phyloP scores from a whole-genome alignment of 2,329 filamentous ascomycete genomes.

The Cordyceps militaris region DNA sequence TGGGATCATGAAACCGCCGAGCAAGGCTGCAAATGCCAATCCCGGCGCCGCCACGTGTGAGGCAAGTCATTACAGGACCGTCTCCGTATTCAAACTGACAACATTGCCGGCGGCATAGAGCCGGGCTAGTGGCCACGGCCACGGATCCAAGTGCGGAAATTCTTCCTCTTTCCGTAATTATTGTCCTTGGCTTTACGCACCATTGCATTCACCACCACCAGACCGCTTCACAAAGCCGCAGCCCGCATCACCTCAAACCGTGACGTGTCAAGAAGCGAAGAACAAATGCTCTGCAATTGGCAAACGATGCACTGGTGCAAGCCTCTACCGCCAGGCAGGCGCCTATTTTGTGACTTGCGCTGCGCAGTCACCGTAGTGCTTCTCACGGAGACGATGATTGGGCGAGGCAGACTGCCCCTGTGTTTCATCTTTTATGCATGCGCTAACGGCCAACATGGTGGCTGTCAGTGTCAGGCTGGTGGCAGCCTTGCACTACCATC shows the following conservation, averaged over 20 bases:
- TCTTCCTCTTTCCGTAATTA: too few species aligned
- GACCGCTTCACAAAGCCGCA: background rate
- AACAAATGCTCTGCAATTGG: background rate
- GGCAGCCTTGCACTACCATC: background rate
- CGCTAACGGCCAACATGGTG: slow-evolving; percentile 4
- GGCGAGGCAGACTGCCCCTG: background rate
- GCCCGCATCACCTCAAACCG: background rate
- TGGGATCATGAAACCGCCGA: slow-evolving; percentile 8
- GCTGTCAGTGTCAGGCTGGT: background rate
- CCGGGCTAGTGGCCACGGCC: too few species aligned
- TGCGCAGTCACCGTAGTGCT: background rate
- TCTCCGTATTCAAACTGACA: too few species aligned
- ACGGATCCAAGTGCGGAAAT: too few species aligned
- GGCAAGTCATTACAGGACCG: background rate
- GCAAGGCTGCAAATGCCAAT: background rate
- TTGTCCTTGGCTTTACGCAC: too few species aligned
- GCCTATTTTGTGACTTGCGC: background rate
- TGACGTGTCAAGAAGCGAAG: background rate
- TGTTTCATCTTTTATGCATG: slow-evolving; percentile 7
- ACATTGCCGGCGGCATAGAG: too few species aligned
- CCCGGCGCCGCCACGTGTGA: slow-evolving; percentile 7
- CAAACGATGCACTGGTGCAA: too few species aligned
- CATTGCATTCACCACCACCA: background rate
- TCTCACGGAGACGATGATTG: background rate
- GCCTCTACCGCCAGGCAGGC: background rate